Conservation (phyloP, 257 asterid genomes). For the Pogostemon cablin region DNA sequence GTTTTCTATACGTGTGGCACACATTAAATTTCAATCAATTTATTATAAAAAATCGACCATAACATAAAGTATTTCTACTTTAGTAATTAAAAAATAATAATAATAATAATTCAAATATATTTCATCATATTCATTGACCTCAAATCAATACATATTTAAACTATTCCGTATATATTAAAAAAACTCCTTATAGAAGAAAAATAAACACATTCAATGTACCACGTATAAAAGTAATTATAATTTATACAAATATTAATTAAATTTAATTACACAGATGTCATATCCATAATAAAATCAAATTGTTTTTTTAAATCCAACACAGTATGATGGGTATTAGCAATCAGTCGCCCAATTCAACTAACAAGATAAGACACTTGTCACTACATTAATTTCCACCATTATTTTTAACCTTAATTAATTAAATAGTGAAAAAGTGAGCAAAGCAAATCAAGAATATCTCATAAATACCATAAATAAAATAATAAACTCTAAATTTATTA, state of each 20-base stretch:
- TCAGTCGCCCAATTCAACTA: slow-evolving; percentile 32
- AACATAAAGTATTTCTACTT: no score
- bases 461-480: slow-evolving; percentile 14
- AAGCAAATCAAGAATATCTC: slow-evolving; percentile 42
- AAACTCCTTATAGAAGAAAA: neutral
- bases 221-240: neutral
- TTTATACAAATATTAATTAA: neutral
- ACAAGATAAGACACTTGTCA: slow-evolving; percentile 39
- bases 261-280: slow-evolving; percentile 29
- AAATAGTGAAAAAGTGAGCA: slow-evolving; percentile 34
- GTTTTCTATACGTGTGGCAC: no score
- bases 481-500: slow-evolving; percentile 21
- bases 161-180: neutral
- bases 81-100: no score
- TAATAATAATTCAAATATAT: no score
- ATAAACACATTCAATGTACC: slow-evolving; percentile 12
- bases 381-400: slow-evolving; percentile 3
- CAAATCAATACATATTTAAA: neutral
- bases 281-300: neutral
- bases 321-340: slow-evolving; percentile 29
- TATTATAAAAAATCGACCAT: no score
- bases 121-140: no score
- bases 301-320: slow-evolving; percentile 42
- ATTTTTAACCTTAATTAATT: slow-evolving; percentile 7
- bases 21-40: no score